Evolutionary conservation across 805 yeast genomes (phyloP).

Genomic region (Starmerella tilneyi): DNA sequence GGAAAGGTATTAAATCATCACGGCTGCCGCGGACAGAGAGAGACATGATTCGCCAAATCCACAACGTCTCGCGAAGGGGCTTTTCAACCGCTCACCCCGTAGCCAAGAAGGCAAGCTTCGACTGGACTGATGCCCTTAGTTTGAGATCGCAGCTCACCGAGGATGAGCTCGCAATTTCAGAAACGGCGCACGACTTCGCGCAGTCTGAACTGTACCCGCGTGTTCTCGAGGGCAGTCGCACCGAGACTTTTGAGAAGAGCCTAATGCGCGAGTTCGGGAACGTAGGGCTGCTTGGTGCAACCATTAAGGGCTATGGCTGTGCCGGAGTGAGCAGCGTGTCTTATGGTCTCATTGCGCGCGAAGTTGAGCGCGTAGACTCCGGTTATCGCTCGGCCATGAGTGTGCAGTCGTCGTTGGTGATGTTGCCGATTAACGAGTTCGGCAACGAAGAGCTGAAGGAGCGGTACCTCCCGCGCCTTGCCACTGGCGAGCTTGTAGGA

Average conservation of each 20-base stretch:
- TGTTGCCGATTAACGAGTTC: conserved; percentile 36
- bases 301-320: conserved; percentile 38
- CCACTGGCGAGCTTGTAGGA: conserved; percentile 40
- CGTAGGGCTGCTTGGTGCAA: conserved; percentile 36
- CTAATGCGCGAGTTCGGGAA: conserved; percentile 37
- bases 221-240: conserved; percentile 35
- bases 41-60: too few species aligned
- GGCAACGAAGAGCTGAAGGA: conserved; percentile 37
- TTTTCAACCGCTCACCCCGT: conserved; percentile 6
- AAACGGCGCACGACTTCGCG: conserved; percentile 33
- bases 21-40: too few species aligned
- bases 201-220: conserved; percentile 34
- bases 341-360: conserved; percentile 37
- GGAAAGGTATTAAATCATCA: too few species aligned
- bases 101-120: conserved; percentile 20
- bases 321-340: conserved; percentile 37
- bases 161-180: conserved; percentile 33
- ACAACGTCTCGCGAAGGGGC: not conserved
- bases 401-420: conserved; percentile 39
- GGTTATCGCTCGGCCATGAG: conserved; percentile 38
- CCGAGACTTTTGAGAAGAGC: conserved; percentile 32
- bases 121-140: conserved; percentile 35
- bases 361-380: conserved; percentile 38
- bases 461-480: conserved; percentile 34
- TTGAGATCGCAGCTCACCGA: conserved; percentile 33